Evolutionary conservation across 2,329 filamentous ascomycete species (phyloP).

Genomic region (Exophiala spinifera): DNA sequence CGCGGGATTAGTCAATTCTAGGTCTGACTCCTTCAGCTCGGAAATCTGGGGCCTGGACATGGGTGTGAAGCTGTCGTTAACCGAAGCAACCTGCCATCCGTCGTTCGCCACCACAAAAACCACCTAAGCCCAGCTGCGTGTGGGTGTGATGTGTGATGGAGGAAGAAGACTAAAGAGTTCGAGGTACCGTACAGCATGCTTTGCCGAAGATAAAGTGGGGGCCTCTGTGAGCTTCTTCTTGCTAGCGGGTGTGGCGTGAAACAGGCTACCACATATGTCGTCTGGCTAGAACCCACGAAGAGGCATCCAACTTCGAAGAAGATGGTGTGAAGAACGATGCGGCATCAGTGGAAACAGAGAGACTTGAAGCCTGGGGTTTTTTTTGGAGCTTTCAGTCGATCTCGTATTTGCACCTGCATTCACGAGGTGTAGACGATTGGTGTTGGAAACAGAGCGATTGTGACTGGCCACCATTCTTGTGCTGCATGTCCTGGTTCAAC

Average conservation of each 20-base stretch:
- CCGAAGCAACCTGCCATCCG: conserved; percentile 14
- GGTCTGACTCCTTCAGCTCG: conserved; percentile 9
- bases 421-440: no score
- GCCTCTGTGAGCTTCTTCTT: neutral
- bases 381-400: neutral
- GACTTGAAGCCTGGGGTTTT: conserved; percentile 14
- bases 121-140: conserved; percentile 7
- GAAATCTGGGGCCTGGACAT: conserved; percentile 9
- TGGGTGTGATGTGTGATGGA: neutral
- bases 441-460: no score
- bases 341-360: conserved; percentile 10
- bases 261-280: neutral
- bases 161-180: neutral
- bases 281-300: neutral
- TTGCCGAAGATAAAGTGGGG: neutral
- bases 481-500: no score
- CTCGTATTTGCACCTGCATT: conserved; percentile 3
- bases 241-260: neutral
- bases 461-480: no score
- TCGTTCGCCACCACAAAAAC: no score
- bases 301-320: neutral
- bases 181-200: neutral
- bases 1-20: conserved; percentile 12
- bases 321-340: conserved; percentile 2
- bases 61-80: conserved; percentile 5